Base-by-base conservation (phyloP, 768 basidiomycete genomes). In the Piloderma croceum region DNA sequence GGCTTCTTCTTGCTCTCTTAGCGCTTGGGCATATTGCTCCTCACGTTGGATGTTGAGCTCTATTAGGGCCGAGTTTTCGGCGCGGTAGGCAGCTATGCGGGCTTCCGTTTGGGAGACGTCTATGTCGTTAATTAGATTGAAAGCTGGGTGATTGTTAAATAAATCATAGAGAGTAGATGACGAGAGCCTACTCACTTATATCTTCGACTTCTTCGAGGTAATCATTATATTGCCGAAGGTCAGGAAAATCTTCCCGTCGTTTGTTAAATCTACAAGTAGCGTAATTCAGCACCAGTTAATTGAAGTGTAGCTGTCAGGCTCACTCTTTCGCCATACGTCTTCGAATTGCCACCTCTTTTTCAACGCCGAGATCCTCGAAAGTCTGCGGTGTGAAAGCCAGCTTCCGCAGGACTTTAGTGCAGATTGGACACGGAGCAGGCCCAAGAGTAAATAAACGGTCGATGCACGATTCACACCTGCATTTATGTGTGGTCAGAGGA, bases 391-490 rank as follows among this genome's bases (percentile, higher is more conserved):
- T 86, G 57, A 98, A 99, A n/a, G 90, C 89, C 19, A 91, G 74
- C 58, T 97, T 98, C 15, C 96, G 69, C 37, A 97, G 71, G 13
- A 86, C 77, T 53, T 82, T 88, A 39, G 76, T 79, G 61, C 96
- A 99, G 42, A 91, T 81, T 13, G 96, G 96, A 70, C 96, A 98
- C 3, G 90, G 90, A 3, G 91, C 92, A 2, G 96, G 93, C 2
- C 94, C 93, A 4, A 97, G 76, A 1, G 92, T 94, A 63, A 94
- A 99, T 29, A 97, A 62, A 6, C 93, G 80, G 62, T 98, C 96
- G 53, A 99, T 96, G 61, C 96, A 99, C 1, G 90, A 90, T 68
- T 98, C 94, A 67, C 96, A 98, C 90, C 92, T 94, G 45, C n/a
- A 36, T 29, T 29, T 15, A 15, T 31, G 4, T 36, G 12, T 9